Evolutionary conservation across 805 yeast species (phyloP), one percentile per base, ranked within the genome.

Genomic region (Hanseniaspora valbyensis): DNA sequence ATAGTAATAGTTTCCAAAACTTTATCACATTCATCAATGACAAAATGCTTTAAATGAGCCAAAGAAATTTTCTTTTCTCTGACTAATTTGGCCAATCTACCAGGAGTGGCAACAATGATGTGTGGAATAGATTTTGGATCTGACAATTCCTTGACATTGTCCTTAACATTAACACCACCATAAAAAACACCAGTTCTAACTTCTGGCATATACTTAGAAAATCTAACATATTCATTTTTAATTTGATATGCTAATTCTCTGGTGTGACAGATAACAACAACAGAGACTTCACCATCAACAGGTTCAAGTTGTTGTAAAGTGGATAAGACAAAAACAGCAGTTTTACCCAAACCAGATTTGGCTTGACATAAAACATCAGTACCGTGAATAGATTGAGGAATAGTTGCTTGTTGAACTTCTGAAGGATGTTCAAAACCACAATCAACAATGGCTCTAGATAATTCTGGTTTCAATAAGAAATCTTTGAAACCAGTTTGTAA

Each of bases 351-450:
- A 83, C 98, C 98, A 42, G 98, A 92, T 74, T 92, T 90, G 69
- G 98, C 98, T 76, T 90, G 98, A 74, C 98, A 92, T 59, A 90
- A 72, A 53, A 90, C 97, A 66, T 90, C 98, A 55, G 95, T 90
- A 65, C 97, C 98, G 60, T 90, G 83, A 64, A 90, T 87, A 52
- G 96, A 85, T 72, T 92, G 97, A 50, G 98, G 98, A 63, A 90
- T 92, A 70, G 96, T 86, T 59, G 87, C 90, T 74, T 90, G 98
- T 74, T 90, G 98, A 58, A 90, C 98, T 82, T 90, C 98, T 58
- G 96, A 87, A 58, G 98, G 98, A 74, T 90, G 98, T 75, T 90
- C 98, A 67, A 90, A 90, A 75, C 98, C 98, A 75, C 96, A 88
- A 71, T 90, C 98, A 59, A 89, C 94, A 66, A 90, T 90, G 57